Percentiles rank a stretch among this genome's conserved stretches.
phyloP scores from a whole-genome alignment of 441 rosid genomes.

The Aleurites moluccanus region DNA sequence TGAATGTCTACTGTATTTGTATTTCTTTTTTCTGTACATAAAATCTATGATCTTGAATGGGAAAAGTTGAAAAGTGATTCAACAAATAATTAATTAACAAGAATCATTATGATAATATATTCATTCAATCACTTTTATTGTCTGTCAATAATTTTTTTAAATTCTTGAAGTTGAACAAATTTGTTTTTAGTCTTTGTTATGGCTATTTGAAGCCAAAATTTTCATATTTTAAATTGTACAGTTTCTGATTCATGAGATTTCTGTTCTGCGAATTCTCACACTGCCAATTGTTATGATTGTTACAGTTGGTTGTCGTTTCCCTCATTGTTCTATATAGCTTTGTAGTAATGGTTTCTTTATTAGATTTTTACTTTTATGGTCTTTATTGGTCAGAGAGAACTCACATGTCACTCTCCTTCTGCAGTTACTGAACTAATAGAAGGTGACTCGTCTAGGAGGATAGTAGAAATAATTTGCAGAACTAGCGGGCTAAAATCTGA shows the following conservation, averaged over 20 bases:
- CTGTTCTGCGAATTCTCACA: conserved; percentile 4
- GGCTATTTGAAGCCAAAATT: background rate
- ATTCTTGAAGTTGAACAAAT: background rate
- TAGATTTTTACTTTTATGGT: background rate
- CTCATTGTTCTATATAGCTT: background rate
- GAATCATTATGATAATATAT: background rate
- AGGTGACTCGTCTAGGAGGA: conserved; percentile 61
- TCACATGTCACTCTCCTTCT: conserved; percentile 9
- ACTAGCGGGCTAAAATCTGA: conserved; percentile 33
- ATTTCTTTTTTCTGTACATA: no score
- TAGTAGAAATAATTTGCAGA: conserved; percentile 64
- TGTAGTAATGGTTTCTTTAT: background rate
- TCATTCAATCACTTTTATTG: background rate
- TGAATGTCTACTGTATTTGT: background rate
- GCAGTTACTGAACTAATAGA: conserved; percentile 55
- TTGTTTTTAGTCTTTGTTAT: background rate
- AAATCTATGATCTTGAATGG: background rate
- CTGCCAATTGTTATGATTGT: conserved; percentile 15
- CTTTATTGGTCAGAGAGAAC: background rate
- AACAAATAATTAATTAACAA: background rate
- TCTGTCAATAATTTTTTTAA: background rate
- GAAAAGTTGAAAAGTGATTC: background rate
- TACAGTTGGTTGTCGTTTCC: conserved; percentile 20
- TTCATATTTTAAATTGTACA: background rate
- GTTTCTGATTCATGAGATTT: background rate